A percentile compares a stretch with the other conserved stretches of the same genome.
phyloP scores from a whole-genome alignment of 2,329 filamentous ascomycete species.

The Dryadomyces sulphureus region DNA sequence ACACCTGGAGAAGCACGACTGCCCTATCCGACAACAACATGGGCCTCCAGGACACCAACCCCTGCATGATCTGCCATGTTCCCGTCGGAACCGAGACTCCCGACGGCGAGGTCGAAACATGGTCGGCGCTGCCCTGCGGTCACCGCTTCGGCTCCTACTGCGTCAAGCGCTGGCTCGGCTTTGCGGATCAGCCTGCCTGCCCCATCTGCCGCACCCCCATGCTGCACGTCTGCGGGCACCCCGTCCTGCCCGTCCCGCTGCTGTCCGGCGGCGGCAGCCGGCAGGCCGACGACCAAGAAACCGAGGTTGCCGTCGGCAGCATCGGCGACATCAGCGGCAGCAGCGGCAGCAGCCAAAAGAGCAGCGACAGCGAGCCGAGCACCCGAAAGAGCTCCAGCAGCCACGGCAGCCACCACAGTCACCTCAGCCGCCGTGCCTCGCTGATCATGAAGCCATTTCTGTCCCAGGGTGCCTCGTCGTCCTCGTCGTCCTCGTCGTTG shows the following conservation, averaged over 20 bases:
- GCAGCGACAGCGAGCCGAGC: too few species aligned
- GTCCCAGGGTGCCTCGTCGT: not conserved
- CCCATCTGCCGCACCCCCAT: slow-evolving; percentile 23
- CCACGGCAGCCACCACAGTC: not conserved
- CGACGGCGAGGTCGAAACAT: slow-evolving; percentile 23
- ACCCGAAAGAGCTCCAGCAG: not conserved
- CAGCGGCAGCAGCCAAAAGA: too few species aligned
- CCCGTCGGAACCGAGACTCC: slow-evolving; percentile 21
- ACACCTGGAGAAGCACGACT: not conserved
- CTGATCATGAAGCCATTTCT: not conserved
- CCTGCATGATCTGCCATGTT: slow-evolving; percentile 29
- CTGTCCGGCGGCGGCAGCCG: too few species aligned
- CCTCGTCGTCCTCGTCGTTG: not conserved
- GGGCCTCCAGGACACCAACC: not conserved
- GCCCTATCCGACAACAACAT: not conserved
- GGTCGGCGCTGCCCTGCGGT: slow-evolving; percentile 26
- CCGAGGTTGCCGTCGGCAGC: not conserved
- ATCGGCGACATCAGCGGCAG: not conserved
- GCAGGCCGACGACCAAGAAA: not conserved
- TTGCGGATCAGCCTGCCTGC: slow-evolving; percentile 21
- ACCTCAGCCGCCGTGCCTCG: not conserved
- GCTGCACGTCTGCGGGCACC: slow-evolving; percentile 19
- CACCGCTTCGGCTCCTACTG: slow-evolving; percentile 28
- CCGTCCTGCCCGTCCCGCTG: slow-evolving; percentile 15
- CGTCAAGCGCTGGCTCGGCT: slow-evolving; percentile 26